Evolutionary conservation across 2,329 filamentous ascomycete genomes (phyloP), one percentile per base, ranked within the genome.

Genomic region (Aaosphaeria pasadenensis): DNA sequence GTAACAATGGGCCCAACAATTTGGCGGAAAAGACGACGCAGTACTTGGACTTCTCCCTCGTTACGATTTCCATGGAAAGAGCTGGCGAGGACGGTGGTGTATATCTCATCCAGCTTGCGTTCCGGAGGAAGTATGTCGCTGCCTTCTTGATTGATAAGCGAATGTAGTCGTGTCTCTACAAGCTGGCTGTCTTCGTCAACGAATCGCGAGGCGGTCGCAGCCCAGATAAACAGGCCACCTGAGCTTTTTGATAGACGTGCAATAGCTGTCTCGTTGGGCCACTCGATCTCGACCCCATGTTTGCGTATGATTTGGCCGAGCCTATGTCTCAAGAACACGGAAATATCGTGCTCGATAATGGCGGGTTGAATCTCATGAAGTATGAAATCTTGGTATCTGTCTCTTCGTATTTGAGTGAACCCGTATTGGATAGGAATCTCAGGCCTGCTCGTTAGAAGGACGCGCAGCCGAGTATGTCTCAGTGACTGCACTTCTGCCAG

Each of bases 191-290:
- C 41, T 29, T 52, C 47, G 5, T 29, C 24, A 35, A 66, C 52
- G 32, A 55, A 64, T n/a, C 56, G 55, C 51, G 49, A 63, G 5
- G 47, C 54, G 6, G 59, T 66, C 7, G 58, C 54, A 4, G 69
- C 64, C 46, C 57, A 69, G 40, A 72, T 71, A 46, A 72, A 72
- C 28, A 72, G 54, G 6, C 63, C 59, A 42, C 56, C 48, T 9
- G 69, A 50, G 41, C 51, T 66, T 9, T 58, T 17, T 28, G 62
- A 54, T 7, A 71, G 46, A 28, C 38, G 47, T 13, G 53, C 5
- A n/a, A 69, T 56, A 9, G 7, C 36, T 6, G 57, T 45, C 7
- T 48, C 11, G 1, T 54, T 48, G 5, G 60, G 61, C 62, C 44
- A 49, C 42, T 49, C 44, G n/a, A 9, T 30, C n/a, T 13, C 33